Conservation (phyloP, 2,329 filamentous ascomycete species). For the Beauveria varroae region DNA sequence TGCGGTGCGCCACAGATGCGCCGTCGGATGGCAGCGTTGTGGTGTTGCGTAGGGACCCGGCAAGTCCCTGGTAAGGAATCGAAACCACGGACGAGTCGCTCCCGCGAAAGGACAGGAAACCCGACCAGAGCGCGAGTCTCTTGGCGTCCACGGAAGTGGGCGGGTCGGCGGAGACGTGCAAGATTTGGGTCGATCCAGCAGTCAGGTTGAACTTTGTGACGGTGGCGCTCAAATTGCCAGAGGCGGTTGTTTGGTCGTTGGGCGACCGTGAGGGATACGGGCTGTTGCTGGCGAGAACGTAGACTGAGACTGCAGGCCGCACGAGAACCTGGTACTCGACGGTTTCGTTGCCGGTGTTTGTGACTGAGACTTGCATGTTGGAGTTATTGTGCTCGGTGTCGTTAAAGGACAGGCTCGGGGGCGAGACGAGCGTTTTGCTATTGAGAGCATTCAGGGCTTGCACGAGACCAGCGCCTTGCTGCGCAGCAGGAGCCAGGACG, state of each 20-base stretch:
- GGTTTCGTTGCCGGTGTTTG: slow-evolving; percentile 41
- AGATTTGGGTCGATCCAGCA: slow-evolving; percentile 33
- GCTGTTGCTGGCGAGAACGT: slow-evolving; percentile 32
- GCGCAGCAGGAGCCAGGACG: slow-evolving; percentile 45
- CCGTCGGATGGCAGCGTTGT: slow-evolving; percentile 25
- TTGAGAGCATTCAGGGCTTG: slow-evolving; percentile 46
- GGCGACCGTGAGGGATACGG: slow-evolving; percentile 36
- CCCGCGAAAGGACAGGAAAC: slow-evolving; percentile 32
- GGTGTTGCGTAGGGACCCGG: slow-evolving; percentile 23
- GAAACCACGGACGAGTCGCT: slow-evolving; percentile 24
- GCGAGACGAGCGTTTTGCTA: slow-evolving; percentile 38
- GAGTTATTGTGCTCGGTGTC: slow-evolving; percentile 47
- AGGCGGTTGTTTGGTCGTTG: slow-evolving; percentile 31
- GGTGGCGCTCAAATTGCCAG: slow-evolving; percentile 36
- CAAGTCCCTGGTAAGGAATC: slow-evolving; percentile 28
- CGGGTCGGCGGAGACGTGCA: slow-evolving; percentile 40
- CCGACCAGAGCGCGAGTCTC: slow-evolving; percentile 34
- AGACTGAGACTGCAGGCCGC: slow-evolving; percentile 43
- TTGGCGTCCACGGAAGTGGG: slow-evolving; percentile 28
- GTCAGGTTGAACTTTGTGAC: slow-evolving; percentile 35
- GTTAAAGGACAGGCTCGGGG: slow-evolving; percentile 47
- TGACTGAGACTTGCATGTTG: slow-evolving; percentile 44
- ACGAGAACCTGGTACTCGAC: slow-evolving; percentile 46
- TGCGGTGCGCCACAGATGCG: slow-evolving; percentile 25
- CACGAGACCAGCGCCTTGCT: slow-evolving; percentile 48